Percentiles rank a stretch among this genome's conserved stretches.
Evolutionary conservation across 208 protist species (phyloP).

Genomic region (Leishmania arabica): DNA sequence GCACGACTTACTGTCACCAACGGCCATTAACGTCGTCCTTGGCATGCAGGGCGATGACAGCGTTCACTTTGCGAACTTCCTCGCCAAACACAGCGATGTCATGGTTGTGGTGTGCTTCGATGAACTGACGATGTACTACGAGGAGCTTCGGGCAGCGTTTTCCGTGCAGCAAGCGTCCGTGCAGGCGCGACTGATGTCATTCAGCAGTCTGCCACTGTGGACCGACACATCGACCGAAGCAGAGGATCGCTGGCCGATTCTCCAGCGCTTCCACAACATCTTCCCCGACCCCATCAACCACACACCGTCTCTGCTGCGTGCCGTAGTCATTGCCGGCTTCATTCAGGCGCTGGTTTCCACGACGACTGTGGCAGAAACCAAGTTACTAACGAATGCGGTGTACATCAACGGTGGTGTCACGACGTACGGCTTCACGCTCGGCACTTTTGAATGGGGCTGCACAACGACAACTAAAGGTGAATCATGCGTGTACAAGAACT

Average conservation of each 20-base stretch:
- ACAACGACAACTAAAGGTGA: not conserved
- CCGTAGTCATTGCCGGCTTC: not conserved
- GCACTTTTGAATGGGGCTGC: constrained; percentile 6
- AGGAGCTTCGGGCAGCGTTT: constrained; percentile 20
- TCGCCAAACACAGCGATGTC: constrained; percentile 18
- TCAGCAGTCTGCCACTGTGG: constrained; percentile 53
- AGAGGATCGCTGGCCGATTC: constrained; percentile 8
- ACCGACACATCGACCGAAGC: constrained; percentile 21
- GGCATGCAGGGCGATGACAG: constrained; percentile 16
- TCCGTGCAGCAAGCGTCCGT: not conserved
- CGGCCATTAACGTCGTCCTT: not conserved
- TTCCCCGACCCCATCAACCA: not conserved
- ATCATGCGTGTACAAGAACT: constrained; percentile 40
- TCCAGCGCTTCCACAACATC: constrained; percentile 24
- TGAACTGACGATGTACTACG: constrained; percentile 42
- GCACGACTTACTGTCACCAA: not conserved
- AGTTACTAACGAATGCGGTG: constrained; percentile 12
- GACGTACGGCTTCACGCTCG: not conserved
- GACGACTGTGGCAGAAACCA: constrained; percentile 12
- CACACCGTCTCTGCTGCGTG: not conserved
- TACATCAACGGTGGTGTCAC: not conserved
- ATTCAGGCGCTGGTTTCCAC: constrained; percentile 15
- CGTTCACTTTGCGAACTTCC: constrained; percentile 12
- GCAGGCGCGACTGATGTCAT: constrained; percentile 31
- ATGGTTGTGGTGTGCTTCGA: constrained; percentile 34